Conservation (phyloP, 805 yeast species). For the Candida incommunis region DNA sequence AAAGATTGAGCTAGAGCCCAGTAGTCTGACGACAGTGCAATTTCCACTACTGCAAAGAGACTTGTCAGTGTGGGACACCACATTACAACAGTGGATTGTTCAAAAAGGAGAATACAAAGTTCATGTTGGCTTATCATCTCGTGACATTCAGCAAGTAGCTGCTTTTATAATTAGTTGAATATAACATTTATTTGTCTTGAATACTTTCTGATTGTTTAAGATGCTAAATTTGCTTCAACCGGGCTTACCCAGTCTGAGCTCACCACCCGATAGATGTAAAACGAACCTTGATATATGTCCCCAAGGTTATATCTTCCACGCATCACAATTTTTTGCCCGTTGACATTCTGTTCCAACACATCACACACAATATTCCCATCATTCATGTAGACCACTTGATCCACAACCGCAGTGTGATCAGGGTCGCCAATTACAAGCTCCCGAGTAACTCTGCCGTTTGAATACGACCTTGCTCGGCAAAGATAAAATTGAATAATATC, state of each 20-base stretch:
- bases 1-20: slow-evolving; percentile 33
- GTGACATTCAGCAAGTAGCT: slow-evolving; percentile 1
- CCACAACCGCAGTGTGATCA: slow-evolving; percentile 23
- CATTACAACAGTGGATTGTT: slow-evolving; percentile 42
- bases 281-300: slow-evolving; percentile 16
- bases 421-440: slow-evolving; percentile 17
- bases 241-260: slow-evolving; percentile 21
- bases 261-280: slow-evolving; percentile 20
- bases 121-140: slow-evolving; percentile 26
- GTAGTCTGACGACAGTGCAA: slow-evolving; percentile 23
- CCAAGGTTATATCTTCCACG: slow-evolving; percentile 17
- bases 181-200: background rate
- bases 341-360: slow-evolving; percentile 19
- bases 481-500: slow-evolving; percentile 22
- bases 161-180: background rate
- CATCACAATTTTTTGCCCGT: slow-evolving; percentile 18
- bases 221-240: slow-evolving; percentile 2
- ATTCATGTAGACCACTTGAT: slow-evolving; percentile 11
- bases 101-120: slow-evolving; percentile 41
- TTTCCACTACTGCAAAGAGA: slow-evolving; percentile 39
- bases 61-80: slow-evolving; percentile 42
- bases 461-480: background rate
- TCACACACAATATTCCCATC: background rate
- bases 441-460: background rate
- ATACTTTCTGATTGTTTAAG: background rate